Base-by-base conservation (phyloP, 1,139 yeast genomes). In the Pneumocystis oryctolagi region DNA sequence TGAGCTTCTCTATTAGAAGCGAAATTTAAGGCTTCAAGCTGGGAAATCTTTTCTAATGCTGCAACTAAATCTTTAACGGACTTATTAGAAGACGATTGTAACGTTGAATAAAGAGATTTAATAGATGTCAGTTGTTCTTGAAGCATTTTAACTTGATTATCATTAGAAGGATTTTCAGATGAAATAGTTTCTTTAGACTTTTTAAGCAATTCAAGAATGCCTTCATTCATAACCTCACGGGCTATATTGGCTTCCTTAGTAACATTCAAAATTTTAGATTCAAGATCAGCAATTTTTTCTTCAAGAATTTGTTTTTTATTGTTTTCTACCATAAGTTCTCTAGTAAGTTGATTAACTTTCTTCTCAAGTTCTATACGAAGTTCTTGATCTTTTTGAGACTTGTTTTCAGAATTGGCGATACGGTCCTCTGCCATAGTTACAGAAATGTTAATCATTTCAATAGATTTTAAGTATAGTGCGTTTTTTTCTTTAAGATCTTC, bases 41-140 rank as follows among this genome's bases (percentile, higher is more conserved):
- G 58, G 8, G 59, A 31, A 9, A 64, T 40, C n/a, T 62, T 62
- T 47, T 42, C 62, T 16, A 39, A 18, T 12, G 65, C 60, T 2
- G 47, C 56, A 31, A 40, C 59, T 31, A 62, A 40, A 20, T 63
- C 62, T 28, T 25, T 55, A 37, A 39, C 40, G 18, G 59, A 61
- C 14, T 28, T 37, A 6, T 62, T 61, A 35, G 61, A 32, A 20
- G 42, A 34, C 18, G 35, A 5, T 16, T 56, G 58, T n/a, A 47
- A 25, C 4, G 55, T n/a, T 3, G 55, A 47, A 25, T 47, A 47
- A 25, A 47, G 25, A 25, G 55, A 47, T 30, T 57, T 57, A 35
- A 57, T 5, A 20, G 59, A 35, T 35, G 40, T 3, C 16, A 57
- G 18, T 25, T 57, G 59, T 30, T 57, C 59, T 30, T 57, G 59